Conservation (phyloP, 192 early-diverging fungal species). For the Umbelopsis ramanniana region DNA sequence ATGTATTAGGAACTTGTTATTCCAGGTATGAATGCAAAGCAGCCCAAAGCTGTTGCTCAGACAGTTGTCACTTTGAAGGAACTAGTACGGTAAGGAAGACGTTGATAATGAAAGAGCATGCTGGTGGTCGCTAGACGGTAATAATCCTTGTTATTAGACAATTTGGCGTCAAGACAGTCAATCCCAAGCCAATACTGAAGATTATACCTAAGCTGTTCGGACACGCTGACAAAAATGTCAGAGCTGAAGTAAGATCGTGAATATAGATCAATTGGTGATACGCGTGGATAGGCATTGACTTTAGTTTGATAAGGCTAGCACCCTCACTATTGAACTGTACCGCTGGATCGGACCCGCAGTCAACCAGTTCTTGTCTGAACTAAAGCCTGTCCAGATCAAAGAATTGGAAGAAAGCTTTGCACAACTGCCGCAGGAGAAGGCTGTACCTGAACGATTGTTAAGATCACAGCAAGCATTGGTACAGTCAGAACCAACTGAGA, state of each 20-base stretch:
- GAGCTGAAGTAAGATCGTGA: slow-evolving; percentile 73
- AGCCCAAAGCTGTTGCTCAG: slow-evolving; percentile 88
- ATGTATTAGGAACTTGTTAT: slow-evolving; percentile 70
- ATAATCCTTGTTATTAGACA: slow-evolving; percentile 42
- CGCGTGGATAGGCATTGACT: not conserved
- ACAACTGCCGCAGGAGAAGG: slow-evolving; percentile 61
- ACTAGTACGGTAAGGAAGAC: slow-evolving; percentile 52
- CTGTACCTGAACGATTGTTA: slow-evolving; percentile 71
- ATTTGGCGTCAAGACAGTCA: slow-evolving; percentile 83
- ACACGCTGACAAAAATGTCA: slow-evolving; percentile 91
- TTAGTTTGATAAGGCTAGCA: slow-evolving; percentile 50
- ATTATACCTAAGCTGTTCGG: slow-evolving; percentile 87
- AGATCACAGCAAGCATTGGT: slow-evolving; percentile 76
- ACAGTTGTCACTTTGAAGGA: slow-evolving; percentile 65
- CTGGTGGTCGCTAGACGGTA: not conserved
- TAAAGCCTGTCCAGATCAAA: slow-evolving; percentile 95
- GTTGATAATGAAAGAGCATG: not conserved
- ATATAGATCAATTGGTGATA: not conserved
- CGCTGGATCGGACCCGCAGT: slow-evolving; percentile 91
- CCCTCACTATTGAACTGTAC: slow-evolving; percentile 85
- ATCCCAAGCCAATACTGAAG: slow-evolving; percentile 87
- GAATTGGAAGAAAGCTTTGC: slow-evolving; percentile 89
- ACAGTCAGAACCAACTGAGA: slow-evolving; percentile 45
- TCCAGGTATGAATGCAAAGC: slow-evolving; percentile 82
- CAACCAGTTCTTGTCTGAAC: slow-evolving; percentile 72